Base-by-base conservation (phyloP, 345 rosid genomes). In the Eucalyptus victrix region DNA sequence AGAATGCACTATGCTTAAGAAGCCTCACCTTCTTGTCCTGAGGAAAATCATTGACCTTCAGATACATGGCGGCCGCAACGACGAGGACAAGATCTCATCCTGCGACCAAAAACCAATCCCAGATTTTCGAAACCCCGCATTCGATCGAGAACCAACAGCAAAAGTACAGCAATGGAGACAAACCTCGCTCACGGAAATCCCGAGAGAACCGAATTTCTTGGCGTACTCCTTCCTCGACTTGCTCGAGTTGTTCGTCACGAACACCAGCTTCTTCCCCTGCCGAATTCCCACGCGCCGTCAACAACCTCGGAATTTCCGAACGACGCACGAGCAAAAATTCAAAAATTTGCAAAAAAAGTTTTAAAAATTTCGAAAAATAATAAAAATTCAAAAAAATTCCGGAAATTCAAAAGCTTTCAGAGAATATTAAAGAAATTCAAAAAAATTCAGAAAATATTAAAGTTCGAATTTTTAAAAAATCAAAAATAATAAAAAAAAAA, bases 41-140 rank as follows among this genome's bases (percentile, higher is more conserved):
- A 21, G 98, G 97, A 87, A 97, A 97, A 54, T 95, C 91, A 90
- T 94, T 95, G 89, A 95, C 90, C 87, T 97, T 97, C 92, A 97
- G 93, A 92, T 94, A 96, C 99, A 96, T 97, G 65, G 98, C 99
- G 19, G 98, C 98, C 4, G 98, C 98, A 96, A 97, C 15, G 99
- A 97, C 4, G 99, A 97, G 13, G 99, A 95, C 89, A 97, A 95
- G 58, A 97, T 97, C 93, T 97, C 99, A 91, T 97, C 97, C 99
- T 97, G 81, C 85, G 58, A 40, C 45, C n/a, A 62, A 49, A 32
- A 88, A 4, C 65, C 49, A 40, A 9, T 62, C 37, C 37, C 42
- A 18, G 37, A 45, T 58, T 42, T 42, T 17, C 53, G 18, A 12
- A 8, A 8, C 49, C 16, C 16, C 19, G 7, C 49, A 11, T 87